Evolutionary conservation across 768 basidiomycete species (phyloP).

Genomic region (Pholiota microspora): DNA sequence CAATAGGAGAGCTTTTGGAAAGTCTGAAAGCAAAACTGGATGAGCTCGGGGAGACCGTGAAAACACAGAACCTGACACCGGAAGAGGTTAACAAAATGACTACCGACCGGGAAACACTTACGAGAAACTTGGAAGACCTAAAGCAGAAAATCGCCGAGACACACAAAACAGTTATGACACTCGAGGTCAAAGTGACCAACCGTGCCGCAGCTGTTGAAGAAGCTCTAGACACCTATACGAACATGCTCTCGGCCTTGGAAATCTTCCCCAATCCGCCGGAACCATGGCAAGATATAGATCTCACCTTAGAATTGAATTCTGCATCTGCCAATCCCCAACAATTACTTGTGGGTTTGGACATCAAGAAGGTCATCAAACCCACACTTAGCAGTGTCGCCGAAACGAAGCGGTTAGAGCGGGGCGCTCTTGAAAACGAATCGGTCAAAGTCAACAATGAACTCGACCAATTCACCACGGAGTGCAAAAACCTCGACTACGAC

Average conservation of each 20-base stretch:
- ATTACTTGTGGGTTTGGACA: constrained; percentile 66
- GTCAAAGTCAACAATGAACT: constrained; percentile 83
- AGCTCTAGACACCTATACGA: constrained; percentile 76
- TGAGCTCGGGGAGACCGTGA: constrained; percentile 64
- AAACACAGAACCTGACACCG: constrained; percentile 84
- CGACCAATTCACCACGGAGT: constrained; percentile 71
- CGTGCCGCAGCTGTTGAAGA: constrained; percentile 81
- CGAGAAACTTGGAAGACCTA: constrained; percentile 72
- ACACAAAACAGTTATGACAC: constrained; percentile 66
- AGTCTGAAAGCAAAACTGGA: constrained; percentile 63
- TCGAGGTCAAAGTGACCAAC: constrained; percentile 83
- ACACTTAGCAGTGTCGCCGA: constrained; percentile 73
- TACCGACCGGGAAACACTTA: constrained; percentile 78
- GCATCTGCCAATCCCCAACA: constrained; percentile 69
- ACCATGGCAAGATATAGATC: constrained; percentile 71
- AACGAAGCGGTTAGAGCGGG: constrained; percentile 65
- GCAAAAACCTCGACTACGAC: constrained; percentile 82
- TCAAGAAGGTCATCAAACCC: constrained; percentile 73
- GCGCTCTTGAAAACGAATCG: constrained; percentile 70
- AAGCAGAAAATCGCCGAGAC: constrained; percentile 74
- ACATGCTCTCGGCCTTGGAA: constrained; percentile 70
- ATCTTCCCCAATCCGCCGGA: constrained; percentile 72
- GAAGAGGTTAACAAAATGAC: constrained; percentile 93
- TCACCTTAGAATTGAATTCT: constrained; percentile 79
- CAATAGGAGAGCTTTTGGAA: constrained; percentile 58